Evolutionary conservation across 371 early-diverging fungal genomes (phyloP).

Genomic region (Blastocladiella emersonii): DNA sequence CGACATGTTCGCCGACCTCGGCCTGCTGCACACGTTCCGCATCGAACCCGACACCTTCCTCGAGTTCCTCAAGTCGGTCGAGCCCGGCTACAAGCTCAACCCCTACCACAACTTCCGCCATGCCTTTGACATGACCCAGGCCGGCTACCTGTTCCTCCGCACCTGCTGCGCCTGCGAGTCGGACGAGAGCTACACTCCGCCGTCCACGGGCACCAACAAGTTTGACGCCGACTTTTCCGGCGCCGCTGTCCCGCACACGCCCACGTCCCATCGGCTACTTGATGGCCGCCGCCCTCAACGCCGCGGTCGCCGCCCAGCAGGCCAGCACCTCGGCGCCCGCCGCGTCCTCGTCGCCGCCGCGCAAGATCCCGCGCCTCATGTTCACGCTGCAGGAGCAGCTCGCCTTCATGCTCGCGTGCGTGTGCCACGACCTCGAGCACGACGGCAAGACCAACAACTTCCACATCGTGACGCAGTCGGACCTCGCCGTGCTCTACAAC

Average conservation of each 20-base stretch:
- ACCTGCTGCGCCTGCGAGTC: neutral
- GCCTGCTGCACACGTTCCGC: neutral
- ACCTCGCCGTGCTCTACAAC: constrained; percentile 79
- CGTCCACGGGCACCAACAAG: neutral
- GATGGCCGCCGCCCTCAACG: neutral
- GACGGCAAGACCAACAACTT: constrained; percentile 4
- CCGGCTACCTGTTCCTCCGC: constrained; percentile 2
- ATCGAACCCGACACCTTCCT: neutral
- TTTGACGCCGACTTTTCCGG: neutral
- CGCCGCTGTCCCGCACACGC: neutral
- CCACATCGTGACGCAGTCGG: constrained; percentile 49
- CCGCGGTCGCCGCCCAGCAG: too few relatives aligned
- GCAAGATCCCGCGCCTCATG: neutral
- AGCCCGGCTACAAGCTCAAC: neutral
- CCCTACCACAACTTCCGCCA: constrained; percentile 6
- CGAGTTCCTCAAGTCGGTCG: neutral
- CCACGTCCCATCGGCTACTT: neutral
- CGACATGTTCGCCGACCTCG: constrained; percentile 6
- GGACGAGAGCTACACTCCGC: neutral
- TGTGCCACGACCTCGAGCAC: constrained; percentile 7
- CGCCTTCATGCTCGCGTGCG: neutral
- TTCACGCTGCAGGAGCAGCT: constrained; percentile 2
- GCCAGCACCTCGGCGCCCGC: neutral
- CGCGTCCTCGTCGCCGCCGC: neutral
- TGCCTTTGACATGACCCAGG: constrained; percentile 5